A percentile compares a stretch with the other conserved stretches of the same genome.
Conservation (phyloP, 1,284 basidiomycete species). For the Schizophyllum commune region DNA sequence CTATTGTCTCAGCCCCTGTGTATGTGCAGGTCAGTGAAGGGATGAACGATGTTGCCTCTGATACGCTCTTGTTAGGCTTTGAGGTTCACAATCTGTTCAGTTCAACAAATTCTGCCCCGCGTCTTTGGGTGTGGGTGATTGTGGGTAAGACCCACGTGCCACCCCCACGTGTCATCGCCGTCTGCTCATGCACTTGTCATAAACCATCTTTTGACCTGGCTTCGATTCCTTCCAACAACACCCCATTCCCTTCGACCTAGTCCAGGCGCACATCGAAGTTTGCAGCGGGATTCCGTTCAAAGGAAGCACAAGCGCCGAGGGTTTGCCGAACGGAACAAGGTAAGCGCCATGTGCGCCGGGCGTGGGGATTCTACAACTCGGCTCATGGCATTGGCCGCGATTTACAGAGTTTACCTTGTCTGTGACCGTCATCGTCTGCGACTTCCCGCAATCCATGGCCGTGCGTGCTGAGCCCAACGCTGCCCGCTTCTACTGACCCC, state of each 20-base stretch:
- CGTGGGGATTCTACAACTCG: not conserved
- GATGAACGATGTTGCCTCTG: no score
- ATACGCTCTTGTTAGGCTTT: no score
- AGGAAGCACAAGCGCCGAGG: not conserved
- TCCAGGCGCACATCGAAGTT: not conserved
- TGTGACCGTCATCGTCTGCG: not conserved
- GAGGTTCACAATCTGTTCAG: no score
- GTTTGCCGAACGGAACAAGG: not conserved
- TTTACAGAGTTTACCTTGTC: no score
- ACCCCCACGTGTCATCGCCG: no score
- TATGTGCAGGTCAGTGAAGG: no score
- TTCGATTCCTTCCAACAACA: not conserved
- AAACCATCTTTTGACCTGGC: not conserved
- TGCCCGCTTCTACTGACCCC: not conserved
- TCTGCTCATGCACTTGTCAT: no score
- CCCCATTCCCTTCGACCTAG: not conserved
- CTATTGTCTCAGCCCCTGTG: no score
- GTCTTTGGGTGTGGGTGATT: no score
- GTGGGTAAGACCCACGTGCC: no score
- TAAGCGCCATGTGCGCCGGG: not conserved
- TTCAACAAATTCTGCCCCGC: no score
- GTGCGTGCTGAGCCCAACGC: not conserved
- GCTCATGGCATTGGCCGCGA: not conserved
- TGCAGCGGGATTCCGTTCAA: constrained; percentile 11
- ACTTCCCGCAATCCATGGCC: not conserved